Conservation (phyloP, 2,329 filamentous ascomycete genomes). For the Lachnellula hyalina region DNA sequence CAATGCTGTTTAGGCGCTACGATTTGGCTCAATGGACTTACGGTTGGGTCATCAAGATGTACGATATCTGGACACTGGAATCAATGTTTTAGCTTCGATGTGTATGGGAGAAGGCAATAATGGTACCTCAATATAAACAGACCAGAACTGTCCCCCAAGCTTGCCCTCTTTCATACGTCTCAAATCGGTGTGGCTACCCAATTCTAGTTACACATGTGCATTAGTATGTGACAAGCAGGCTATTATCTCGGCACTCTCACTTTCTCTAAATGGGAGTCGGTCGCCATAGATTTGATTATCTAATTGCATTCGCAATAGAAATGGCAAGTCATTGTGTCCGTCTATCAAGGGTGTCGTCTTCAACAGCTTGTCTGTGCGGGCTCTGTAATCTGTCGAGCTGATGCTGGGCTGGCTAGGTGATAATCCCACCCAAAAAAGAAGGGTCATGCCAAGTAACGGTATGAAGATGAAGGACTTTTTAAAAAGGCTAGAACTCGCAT, state of each 20-base stretch:
- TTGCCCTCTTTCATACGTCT: constrained; percentile 24
- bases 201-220: background rate
- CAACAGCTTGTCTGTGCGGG: constrained; percentile 17
- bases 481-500: too few species aligned
- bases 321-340: constrained; percentile 32
- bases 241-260: background rate
- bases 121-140: constrained; percentile 24
- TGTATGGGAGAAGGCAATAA: background rate
- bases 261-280: constrained; percentile 11
- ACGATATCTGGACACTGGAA: background rate
- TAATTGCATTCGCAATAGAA: constrained; percentile 24
- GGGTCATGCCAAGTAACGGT: too few species aligned
- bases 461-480: too few species aligned
- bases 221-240: too few species aligned
- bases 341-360: constrained; percentile 29
- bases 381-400: constrained; percentile 3
- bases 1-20: too few species aligned
- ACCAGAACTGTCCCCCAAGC: constrained; percentile 32
- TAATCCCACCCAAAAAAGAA: too few species aligned
- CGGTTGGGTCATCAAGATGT: constrained; percentile 3
- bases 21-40: background rate
- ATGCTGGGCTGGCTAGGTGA: too few species aligned
- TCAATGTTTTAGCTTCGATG: constrained; percentile 22
- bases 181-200: constrained; percentile 27
- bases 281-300: constrained; percentile 28